Evolutionary conservation across 139 green algal genomes (phyloP).

Genomic region (Chlorella vulgaris): DNA sequence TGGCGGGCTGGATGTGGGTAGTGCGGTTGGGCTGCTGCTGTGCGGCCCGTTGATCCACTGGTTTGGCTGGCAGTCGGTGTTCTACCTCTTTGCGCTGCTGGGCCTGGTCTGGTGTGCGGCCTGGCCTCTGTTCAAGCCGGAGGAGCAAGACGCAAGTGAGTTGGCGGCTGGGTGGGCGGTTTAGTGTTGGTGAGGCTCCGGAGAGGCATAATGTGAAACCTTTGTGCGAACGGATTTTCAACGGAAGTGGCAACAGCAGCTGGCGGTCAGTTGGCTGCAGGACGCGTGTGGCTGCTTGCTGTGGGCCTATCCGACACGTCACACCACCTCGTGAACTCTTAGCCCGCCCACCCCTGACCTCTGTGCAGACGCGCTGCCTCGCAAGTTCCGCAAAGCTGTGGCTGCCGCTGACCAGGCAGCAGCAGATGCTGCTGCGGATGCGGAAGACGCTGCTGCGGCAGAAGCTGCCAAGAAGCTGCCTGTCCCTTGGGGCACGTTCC

Average conservation of each 20-base stretch:
- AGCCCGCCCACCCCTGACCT: background rate
- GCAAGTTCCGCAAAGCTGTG: constrained; percentile 4
- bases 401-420: background rate
- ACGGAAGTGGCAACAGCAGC: too few relatives aligned
- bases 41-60: constrained; percentile 85
- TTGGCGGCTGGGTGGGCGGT: background rate
- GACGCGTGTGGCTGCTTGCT: too few relatives aligned
- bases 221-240: too few relatives aligned
- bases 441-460: background rate
- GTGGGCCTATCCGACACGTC: too few relatives aligned
- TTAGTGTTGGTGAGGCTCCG: too few relatives aligned
- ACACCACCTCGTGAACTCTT: too few relatives aligned
- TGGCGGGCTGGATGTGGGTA: constrained; percentile 93
- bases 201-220: too few relatives aligned
- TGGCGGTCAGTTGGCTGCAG: too few relatives aligned
- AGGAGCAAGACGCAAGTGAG: constrained; percentile 51
- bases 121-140: constrained; percentile 81
- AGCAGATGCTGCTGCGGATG: background rate
- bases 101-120: constrained; percentile 86
- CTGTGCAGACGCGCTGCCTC: constrained; percentile 5
- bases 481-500: constrained; percentile 92
- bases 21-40: constrained; percentile 81
- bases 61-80: constrained; percentile 95
- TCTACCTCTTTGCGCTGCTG: constrained; percentile 94
- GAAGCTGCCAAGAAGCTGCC: background rate